Evolutionary conservation across 345 rosid species (phyloP).

Genomic region (Anastatica hierochuntica): DNA sequence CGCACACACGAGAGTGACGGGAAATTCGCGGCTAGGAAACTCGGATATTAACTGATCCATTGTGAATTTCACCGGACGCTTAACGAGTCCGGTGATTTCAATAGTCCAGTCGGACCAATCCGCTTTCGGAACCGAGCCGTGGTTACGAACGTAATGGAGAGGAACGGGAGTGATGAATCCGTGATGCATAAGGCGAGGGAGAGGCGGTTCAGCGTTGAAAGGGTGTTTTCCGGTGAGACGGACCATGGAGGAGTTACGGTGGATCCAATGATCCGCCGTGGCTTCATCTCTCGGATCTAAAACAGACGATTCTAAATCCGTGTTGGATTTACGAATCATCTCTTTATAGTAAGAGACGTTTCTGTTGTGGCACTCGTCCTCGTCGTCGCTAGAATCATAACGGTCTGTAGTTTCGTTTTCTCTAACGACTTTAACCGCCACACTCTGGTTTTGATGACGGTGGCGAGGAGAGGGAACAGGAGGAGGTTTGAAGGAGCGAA

Average conservation of each 20-base stretch:
- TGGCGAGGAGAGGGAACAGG: conserved; percentile 22
- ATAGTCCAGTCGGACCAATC: conserved; percentile 66
- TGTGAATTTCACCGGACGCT: conserved; percentile 47
- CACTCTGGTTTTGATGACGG: conserved; percentile 27
- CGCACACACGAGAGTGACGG: conserved; percentile 76
- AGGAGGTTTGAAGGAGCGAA: conserved; percentile 37
- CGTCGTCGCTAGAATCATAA: conserved; percentile 44
- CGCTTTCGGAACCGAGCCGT: conserved; percentile 63
- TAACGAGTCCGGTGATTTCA: conserved; percentile 73
- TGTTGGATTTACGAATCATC: conserved; percentile 37
- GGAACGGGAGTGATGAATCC: conserved; percentile 94
- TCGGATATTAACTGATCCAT: conserved; percentile 71
- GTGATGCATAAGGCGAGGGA: conserved; percentile 77
- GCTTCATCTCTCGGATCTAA: conserved; percentile 60
- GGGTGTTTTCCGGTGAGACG: conserved; percentile 98
- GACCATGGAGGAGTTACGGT: conserved; percentile 70
- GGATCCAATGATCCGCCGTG: conserved; percentile 73
- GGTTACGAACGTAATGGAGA: conserved; percentile 94
- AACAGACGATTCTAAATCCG: conserved; percentile 60
- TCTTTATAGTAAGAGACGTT: conserved; percentile 31
- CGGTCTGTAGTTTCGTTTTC: conserved; percentile 25
- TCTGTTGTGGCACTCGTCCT: conserved; percentile 27
- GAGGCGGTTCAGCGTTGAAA: conserved; percentile 75
- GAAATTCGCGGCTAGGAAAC: conserved; percentile 60
- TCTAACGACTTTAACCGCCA: conserved; percentile 2